Base-by-base conservation (phyloP, 345 rosid species). In the Brassica juncea region DNA sequence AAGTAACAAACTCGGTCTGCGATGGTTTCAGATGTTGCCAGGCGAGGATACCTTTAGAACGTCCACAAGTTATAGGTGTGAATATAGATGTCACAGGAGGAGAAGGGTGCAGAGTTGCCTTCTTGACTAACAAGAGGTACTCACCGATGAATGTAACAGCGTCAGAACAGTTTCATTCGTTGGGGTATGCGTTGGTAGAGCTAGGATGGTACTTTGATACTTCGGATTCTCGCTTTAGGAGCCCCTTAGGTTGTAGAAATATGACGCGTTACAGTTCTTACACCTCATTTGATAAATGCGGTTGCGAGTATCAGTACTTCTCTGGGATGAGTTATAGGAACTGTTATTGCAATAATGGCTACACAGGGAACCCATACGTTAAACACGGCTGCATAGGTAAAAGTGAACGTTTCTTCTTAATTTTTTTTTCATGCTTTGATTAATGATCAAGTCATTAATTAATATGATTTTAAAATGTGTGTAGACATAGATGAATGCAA, bases 11-110 rank as follows among this genome's bases (percentile, higher is more conserved):
- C 4, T 78, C 73, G 11, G 23, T 57, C 0, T 86, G 88, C 67
- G 8, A 81, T 5, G 87, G 88, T 8, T 63, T 80, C 37, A 85
- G 76, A 19, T 88, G 90, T 23, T 88, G 92, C 49, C 84, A 88
- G 19, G 75, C 64, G 1, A 12, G 82, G 0, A 75, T 86, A 70
- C 83, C 88, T 0, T 1, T 28, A 6, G 81, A 72, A 1, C 71
- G 70, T 68, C 80, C 73, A 63, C 71, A 66, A 9, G 8, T 23
- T 25, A 3, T 66, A 52, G 44, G 73, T 7, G 0, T 61, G 66
- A 7, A 10, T 6, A 54, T 77, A 11, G 80, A 10, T 65, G 32
- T 15, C 21, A 71, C 57, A 8, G 1, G 6, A 57, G 68, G 52
- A 19, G 68, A 19, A 54, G 67, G 77, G 1, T 81, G 83, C 34